These are phyloP conservation scores for Globisporangium heterothallicum DNA, from an alignment of 352 stramenopile species.

Conservation along the genomic window DNA sequence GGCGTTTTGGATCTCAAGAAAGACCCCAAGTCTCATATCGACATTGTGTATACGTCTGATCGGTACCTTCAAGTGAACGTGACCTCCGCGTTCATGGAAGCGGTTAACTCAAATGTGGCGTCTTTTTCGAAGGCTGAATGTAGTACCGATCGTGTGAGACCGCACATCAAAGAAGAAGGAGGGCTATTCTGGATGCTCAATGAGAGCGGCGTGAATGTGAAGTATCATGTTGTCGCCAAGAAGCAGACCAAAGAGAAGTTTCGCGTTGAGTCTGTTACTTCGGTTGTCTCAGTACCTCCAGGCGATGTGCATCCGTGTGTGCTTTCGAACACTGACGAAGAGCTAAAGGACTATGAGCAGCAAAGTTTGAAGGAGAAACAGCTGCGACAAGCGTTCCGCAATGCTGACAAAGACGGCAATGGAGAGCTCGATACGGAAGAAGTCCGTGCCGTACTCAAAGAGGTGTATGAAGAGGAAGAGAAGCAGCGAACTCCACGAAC, in stretches of 20 bases:
- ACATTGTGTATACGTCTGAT: constrained; percentile 76
- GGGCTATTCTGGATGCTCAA: constrained; percentile 86
- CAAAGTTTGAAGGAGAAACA: constrained; percentile 86
- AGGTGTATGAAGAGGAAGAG: constrained; percentile 70
- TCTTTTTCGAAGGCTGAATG: constrained; percentile 64
- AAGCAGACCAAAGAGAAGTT: constrained; percentile 49
- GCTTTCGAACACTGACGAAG: constrained; percentile 58
- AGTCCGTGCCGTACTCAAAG: constrained; percentile 61
- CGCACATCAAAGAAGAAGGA: constrained; percentile 78
- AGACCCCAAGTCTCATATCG: constrained; percentile 50
- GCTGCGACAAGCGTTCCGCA: constrained; percentile 67
- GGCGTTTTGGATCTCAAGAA: constrained; percentile 75
- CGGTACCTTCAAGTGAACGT: constrained; percentile 84
- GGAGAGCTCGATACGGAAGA: constrained; percentile 75
- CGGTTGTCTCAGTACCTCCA: constrained; percentile 44
- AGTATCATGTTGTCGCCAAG: constrained; percentile 75
- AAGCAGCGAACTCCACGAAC: constrained; percentile 26
- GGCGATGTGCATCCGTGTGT: constrained; percentile 51
- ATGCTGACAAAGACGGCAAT: constrained; percentile 69
- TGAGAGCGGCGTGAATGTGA: constrained; percentile 71
- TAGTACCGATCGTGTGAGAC: constrained; percentile 35
- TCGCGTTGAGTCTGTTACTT: constrained; percentile 47
- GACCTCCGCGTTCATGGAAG: constrained; percentile 79
- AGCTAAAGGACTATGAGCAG: constrained; percentile 62
- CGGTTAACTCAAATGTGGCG: constrained; percentile 58